A percentile compares a stretch with the other conserved stretches of the same genome.
These are phyloP conservation scores for Paxillus rubicundulus DNA, from an alignment of 768 basidiomycete genomes.

Conservation along the genomic window DNA sequence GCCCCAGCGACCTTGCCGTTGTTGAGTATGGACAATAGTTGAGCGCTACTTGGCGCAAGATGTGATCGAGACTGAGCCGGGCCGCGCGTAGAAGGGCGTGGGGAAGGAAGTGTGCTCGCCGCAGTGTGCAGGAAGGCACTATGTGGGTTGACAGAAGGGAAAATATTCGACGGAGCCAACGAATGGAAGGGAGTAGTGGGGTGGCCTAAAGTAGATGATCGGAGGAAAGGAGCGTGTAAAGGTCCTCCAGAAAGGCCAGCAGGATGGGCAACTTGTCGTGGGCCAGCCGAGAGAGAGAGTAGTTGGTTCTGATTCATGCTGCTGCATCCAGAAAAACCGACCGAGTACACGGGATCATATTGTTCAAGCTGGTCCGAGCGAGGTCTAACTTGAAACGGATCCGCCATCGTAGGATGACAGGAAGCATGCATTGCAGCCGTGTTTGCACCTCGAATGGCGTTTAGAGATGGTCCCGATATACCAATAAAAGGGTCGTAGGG, in stretches of 20 bases:
- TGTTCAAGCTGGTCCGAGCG: slow-evolving; percentile 46
- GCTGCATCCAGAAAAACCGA: slow-evolving; percentile 9
- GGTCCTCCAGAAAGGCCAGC: slow-evolving; percentile 5
- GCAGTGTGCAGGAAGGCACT: slow-evolving; percentile 8
- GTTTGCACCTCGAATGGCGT: slow-evolving; percentile 8
- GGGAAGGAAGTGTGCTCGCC: slow-evolving; percentile 5
- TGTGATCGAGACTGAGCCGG: slow-evolving; percentile 17
- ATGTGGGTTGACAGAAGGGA: slow-evolving; percentile 16
- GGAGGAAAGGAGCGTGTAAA: slow-evolving; percentile 12
- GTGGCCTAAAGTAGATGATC: slow-evolving; percentile 15
- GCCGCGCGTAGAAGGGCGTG: slow-evolving; percentile 12
- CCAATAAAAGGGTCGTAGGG: slow-evolving; percentile 35
- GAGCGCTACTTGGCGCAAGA: slow-evolving; percentile 22
- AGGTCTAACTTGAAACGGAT: slow-evolving; percentile 47
- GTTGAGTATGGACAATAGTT: slow-evolving; percentile 38
- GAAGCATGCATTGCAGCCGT: not conserved
- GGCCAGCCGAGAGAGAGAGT: slow-evolving; percentile 9
- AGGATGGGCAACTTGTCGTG: slow-evolving; percentile 3
- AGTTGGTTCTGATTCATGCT: slow-evolving; percentile 16
- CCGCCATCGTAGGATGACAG: slow-evolving; percentile 10
- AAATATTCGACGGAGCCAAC: slow-evolving; percentile 6
- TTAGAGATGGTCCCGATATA: slow-evolving; percentile 3
- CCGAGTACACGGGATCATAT: slow-evolving; percentile 17
- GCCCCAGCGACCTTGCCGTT: slow-evolving; percentile 18
- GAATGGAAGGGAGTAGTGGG: slow-evolving; percentile 17